Evolutionary conservation across 2,329 filamentous ascomycete genomes (phyloP).

Genomic region (Orbilia quercus): DNA sequence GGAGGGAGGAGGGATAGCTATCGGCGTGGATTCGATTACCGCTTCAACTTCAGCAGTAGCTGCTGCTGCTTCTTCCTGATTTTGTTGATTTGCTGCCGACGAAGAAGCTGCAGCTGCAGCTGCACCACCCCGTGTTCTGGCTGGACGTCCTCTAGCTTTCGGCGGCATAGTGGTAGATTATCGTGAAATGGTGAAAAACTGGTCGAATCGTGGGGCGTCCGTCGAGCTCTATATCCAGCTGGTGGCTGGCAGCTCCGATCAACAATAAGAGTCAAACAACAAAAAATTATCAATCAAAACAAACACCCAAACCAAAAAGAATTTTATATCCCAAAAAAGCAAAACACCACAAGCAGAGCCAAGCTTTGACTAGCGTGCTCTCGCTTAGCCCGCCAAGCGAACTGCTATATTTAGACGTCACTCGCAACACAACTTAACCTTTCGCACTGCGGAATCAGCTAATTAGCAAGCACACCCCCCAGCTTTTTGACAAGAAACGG

Average conservation of each 20-base stretch:
- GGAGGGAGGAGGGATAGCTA: slow-evolving; percentile 58
- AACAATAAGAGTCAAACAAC: too few relatives aligned
- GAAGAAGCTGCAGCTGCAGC: slow-evolving; percentile 15
- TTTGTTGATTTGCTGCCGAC: slow-evolving; percentile 18
- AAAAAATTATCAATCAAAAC: too few relatives aligned
- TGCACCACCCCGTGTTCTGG: slow-evolving; percentile 26
- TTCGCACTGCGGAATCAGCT: slow-evolving; percentile 17
- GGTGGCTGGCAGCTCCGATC: too few relatives aligned
- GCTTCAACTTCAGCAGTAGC: slow-evolving; percentile 8
- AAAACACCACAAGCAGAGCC: slow-evolving; percentile 24
- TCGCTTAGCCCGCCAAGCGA: slow-evolving; percentile 50
- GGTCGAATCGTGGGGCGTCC: too few relatives aligned
- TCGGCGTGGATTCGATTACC: slow-evolving; percentile 41
- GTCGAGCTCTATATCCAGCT: too few relatives aligned
- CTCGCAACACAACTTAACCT: slow-evolving; percentile 30
- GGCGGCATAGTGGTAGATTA: slow-evolving; percentile 34
- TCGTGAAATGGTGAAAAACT: not conserved
- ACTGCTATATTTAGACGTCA: slow-evolving; percentile 57
- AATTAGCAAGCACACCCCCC: too few relatives aligned
- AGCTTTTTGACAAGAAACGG: not conserved
- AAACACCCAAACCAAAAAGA: slow-evolving; percentile 12
- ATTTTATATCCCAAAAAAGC: slow-evolving; percentile 50
- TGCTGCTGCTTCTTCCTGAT: slow-evolving; percentile 4
- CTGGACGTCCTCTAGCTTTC: slow-evolving; percentile 25
- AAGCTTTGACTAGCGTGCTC: slow-evolving; percentile 45